Conservation (phyloP, 148 eudicot species). For the Chenopodium quinoa region DNA sequence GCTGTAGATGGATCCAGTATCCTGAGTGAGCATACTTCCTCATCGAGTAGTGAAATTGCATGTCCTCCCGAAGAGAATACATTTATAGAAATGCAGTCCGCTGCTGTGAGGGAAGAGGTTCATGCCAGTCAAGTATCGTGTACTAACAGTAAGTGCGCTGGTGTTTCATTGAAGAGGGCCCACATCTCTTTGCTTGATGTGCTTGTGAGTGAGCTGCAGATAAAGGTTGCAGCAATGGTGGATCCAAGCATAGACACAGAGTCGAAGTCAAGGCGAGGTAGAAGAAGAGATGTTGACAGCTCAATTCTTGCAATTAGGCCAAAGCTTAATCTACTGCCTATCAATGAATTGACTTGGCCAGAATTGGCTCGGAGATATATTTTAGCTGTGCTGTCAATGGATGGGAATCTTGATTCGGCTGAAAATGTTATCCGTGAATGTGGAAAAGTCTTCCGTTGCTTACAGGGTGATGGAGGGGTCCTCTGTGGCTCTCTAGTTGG, state of each 20-base stretch:
- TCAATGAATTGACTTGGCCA: conserved; percentile 73
- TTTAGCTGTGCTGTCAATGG: conserved; percentile 48
- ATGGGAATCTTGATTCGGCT: conserved; percentile 45
- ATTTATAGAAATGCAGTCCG: conserved; percentile 33
- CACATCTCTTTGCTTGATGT: conserved; percentile 49
- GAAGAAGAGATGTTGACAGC: conserved; percentile 51
- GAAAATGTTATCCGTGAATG: conserved; percentile 46
- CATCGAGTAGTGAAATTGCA: conserved; percentile 40
- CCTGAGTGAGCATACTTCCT: conserved; percentile 27
- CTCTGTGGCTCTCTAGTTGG: conserved; percentile 76
- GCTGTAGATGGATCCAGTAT: conserved; percentile 26
- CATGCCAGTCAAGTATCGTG: conserved; percentile 29
- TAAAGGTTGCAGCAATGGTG: conserved; percentile 51
- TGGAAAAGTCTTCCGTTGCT: conserved; percentile 54
- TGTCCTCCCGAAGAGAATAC: conserved; percentile 24
- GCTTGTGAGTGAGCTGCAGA: conserved; percentile 57
- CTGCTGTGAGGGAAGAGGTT: conserved; percentile 29
- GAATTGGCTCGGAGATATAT: conserved; percentile 70
- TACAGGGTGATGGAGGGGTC: conserved; percentile 74
- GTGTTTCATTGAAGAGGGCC: conserved; percentile 36
- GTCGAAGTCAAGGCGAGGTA: conserved; percentile 56
- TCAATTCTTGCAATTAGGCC: conserved; percentile 40
- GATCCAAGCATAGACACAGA: conserved; percentile 58
- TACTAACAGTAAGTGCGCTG: conserved; percentile 33
- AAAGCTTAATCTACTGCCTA: conserved; percentile 49